Evolutionary conservation across 306 rosid species (phyloP).

Genomic region (Ormosia emarginata): DNA sequence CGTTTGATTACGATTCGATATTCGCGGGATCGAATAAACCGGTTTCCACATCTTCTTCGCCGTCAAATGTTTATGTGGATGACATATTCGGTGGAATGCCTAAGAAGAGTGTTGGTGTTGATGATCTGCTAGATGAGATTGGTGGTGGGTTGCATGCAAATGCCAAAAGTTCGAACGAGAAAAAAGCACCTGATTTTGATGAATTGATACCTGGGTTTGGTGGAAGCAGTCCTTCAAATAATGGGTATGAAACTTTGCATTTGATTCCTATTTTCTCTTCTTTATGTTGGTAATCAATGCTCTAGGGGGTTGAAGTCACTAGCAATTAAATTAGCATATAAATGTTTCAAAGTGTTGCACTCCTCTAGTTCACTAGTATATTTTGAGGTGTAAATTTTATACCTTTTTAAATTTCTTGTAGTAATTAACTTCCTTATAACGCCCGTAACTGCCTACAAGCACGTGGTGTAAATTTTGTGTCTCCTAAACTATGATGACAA

Average conservation of each 20-base stretch:
- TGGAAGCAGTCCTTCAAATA: constrained; percentile 36
- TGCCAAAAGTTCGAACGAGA: constrained; percentile 10
- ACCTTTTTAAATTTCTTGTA: neutral
- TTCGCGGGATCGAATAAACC: constrained; percentile 47
- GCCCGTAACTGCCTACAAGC: neutral
- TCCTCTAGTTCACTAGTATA: neutral
- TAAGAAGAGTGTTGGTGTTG: constrained; percentile 39
- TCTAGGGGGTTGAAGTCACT: neutral
- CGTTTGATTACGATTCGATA: constrained; percentile 54
- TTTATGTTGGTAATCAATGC: neutral
- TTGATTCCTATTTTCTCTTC: neutral
- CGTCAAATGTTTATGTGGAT: constrained; percentile 35
- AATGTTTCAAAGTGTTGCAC: neutral
- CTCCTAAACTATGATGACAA: neutral
- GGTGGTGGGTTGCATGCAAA: constrained; percentile 41
- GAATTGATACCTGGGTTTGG: constrained; percentile 82
- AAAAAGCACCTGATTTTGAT: constrained; percentile 37
- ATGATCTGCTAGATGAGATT: constrained; percentile 55
- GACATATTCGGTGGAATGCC: constrained; percentile 70
- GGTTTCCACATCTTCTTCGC: constrained; percentile 22
- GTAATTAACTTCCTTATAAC: neutral
- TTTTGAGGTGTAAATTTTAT: neutral
- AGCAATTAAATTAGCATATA: neutral
- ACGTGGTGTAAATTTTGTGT: neutral
- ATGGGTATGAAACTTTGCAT: constrained; percentile 45